phyloP scores from a whole-genome alignment of 495 filamentous ascomycete genomes.

The Xeromyces bisporus region DNA sequence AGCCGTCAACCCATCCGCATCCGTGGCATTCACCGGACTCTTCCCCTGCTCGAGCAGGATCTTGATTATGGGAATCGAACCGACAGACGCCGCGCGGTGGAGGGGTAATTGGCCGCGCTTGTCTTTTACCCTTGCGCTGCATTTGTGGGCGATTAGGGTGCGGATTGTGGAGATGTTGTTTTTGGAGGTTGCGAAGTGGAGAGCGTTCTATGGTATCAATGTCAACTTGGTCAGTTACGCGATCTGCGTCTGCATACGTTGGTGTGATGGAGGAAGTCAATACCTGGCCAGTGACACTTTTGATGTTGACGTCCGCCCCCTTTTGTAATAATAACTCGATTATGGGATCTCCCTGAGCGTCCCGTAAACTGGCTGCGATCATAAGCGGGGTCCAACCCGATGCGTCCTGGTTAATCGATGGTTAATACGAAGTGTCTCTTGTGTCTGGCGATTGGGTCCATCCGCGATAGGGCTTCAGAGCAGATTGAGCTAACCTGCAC shows the following conservation, averaged over 20 bases:
- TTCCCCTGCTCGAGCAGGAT: conserved; percentile 55
- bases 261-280: too few relatives aligned
- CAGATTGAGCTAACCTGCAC: conserved; percentile 41
- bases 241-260: neutral
- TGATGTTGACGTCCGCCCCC: conserved; percentile 65
- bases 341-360: conserved; percentile 35
- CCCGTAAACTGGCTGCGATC: conserved; percentile 70
- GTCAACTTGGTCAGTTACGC: neutral
- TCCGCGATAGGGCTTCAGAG: neutral
- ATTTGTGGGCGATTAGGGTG: conserved; percentile 56
- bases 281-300: conserved; percentile 52
- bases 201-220: conserved; percentile 39
- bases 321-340: conserved; percentile 63
- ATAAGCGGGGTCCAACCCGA: conserved; percentile 89
- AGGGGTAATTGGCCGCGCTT: conserved; percentile 71
- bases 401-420: conserved; percentile 64
- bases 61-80: conserved; percentile 70
- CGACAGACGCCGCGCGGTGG: conserved; percentile 81
- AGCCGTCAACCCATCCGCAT: conserved; percentile 66
- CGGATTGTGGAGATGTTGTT: conserved; percentile 65
- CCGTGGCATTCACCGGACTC: conserved; percentile 76
- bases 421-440: too few relatives aligned
- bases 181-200: conserved; percentile 89
- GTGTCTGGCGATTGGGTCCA: too few relatives aligned
- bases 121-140: conserved; percentile 71